Conservation (phyloP, 805 yeast species). For the Spathaspora passalidarum region DNA sequence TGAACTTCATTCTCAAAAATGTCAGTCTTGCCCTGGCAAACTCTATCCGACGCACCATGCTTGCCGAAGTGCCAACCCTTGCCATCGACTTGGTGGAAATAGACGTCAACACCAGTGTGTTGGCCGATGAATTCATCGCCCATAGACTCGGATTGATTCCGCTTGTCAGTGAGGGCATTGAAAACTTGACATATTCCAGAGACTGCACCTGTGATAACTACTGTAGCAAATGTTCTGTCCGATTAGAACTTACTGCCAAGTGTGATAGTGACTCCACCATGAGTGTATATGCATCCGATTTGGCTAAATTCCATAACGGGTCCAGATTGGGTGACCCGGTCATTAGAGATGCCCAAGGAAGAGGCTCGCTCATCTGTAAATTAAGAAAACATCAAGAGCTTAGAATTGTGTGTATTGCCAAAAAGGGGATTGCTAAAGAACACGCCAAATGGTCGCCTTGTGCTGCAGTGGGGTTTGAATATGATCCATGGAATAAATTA, state of each 20-base stretch:
- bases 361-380: conserved; percentile 90
- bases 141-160: conserved; percentile 95
- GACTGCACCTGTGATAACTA: conserved; percentile 98
- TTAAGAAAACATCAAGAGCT: conserved; percentile 90
- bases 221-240: conserved; percentile 93
- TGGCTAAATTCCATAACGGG: conserved; percentile 45
- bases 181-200: conserved; percentile 78
- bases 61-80: conserved; percentile 94
- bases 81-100: conserved; percentile 96
- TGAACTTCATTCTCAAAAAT: conserved; percentile 83
- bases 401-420: conserved; percentile 87
- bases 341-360: conserved; percentile 67
- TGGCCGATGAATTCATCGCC: conserved; percentile 95
- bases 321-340: conserved; percentile 76
- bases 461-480: conserved; percentile 92
- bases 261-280: conserved; percentile 86
- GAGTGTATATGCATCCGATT: conserved; percentile 85
- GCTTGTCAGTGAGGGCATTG: conserved; percentile 78
- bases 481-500: conserved; percentile 98
- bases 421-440: conserved; percentile 95
- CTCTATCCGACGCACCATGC: conserved; percentile 85
- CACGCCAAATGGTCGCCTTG: conserved; percentile 99
- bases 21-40: conserved; percentile 91
- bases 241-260: conserved; percentile 78
- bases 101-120: conserved; percentile 86